Conservation (phyloP, 2,329 filamentous ascomycete species). For the Nigrograna mackinnonii region DNA sequence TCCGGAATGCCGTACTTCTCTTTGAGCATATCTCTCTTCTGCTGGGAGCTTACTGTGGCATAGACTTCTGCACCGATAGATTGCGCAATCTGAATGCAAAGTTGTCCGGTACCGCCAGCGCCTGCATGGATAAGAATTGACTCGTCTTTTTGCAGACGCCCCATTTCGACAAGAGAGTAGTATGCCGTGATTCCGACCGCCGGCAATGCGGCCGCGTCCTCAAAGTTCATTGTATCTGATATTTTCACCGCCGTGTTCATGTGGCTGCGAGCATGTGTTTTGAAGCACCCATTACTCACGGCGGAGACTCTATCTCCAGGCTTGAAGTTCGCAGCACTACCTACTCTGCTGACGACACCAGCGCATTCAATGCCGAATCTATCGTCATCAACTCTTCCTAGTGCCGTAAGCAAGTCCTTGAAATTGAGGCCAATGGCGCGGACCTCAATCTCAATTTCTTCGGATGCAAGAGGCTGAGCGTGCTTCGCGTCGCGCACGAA, state of each 20-base stretch:
- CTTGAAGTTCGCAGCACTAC: background rate
- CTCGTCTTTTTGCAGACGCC: conserved; percentile 24
- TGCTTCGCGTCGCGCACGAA: conserved; percentile 10
- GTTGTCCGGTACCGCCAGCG: conserved; percentile 17
- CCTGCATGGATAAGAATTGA: conserved; percentile 21
- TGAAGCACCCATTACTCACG: too few species aligned
- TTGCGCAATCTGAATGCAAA: conserved; percentile 13
- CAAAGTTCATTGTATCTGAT: too few species aligned
- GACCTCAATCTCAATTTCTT: conserved; percentile 19
- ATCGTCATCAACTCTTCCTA: conserved; percentile 8
- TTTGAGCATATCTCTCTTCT: conserved; percentile 11
- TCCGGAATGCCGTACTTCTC: conserved; percentile 21
- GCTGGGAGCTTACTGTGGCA: conserved; percentile 13
- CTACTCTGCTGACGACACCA: conserved; percentile 5
- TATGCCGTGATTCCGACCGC: conserved; percentile 3
- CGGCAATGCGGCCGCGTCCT: background rate
- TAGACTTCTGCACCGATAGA: conserved; percentile 11
- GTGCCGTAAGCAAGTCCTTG: conserved; percentile 21
- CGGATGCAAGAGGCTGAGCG: conserved; percentile 5
- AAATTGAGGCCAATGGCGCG: conserved; percentile 19
- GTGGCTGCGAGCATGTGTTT: too few species aligned
- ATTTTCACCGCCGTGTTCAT: too few species aligned
- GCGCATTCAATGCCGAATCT: conserved; percentile 6
- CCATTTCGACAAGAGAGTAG: conserved; percentile 20
- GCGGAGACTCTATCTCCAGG: too few species aligned